A percentile compares a stretch with the other conserved stretches of the same genome.
These are phyloP conservation scores for Colletotrichum endophyticum DNA, from an alignment of 2,329 filamentous ascomycete species.

Conservation along the genomic window DNA sequence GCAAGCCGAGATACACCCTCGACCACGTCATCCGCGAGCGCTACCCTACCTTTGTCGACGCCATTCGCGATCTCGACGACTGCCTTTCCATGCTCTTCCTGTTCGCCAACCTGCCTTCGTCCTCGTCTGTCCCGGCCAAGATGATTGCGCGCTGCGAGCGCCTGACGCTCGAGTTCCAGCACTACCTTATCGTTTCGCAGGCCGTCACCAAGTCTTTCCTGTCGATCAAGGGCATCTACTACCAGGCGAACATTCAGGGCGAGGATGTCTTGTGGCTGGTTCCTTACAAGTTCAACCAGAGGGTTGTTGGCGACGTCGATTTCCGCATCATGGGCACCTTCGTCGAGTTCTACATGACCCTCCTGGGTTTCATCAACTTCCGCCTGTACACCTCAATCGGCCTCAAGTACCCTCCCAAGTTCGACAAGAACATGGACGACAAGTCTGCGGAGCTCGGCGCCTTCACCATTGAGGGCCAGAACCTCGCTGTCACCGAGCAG, in stretches of 20 bases:
- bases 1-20: slow-evolving; percentile 86
- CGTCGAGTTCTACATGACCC: slow-evolving; percentile 97
- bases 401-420: slow-evolving; percentile 94
- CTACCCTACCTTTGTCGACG: slow-evolving; percentile 96
- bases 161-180: slow-evolving; percentile 93
- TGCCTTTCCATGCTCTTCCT: slow-evolving; percentile 96
- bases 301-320: slow-evolving; percentile 91
- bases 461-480: slow-evolving; percentile 83
- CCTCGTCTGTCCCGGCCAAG: slow-evolving; percentile 87
- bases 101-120: slow-evolving; percentile 94
- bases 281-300: slow-evolving; percentile 97
- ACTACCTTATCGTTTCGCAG: slow-evolving; percentile 93
- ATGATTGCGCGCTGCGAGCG: slow-evolving; percentile 95
- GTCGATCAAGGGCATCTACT: slow-evolving; percentile 99
- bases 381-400: slow-evolving; percentile 89
- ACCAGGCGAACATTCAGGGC: slow-evolving; percentile 95
- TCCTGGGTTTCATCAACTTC: slow-evolving; percentile 96
- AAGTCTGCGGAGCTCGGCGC: slow-evolving; percentile 88
- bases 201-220: slow-evolving; percentile 95
- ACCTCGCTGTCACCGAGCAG: slow-evolving; percentile 60
- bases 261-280: slow-evolving; percentile 98
- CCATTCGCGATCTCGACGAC: slow-evolving; percentile 93
- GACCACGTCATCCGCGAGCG: slow-evolving; percentile 98
- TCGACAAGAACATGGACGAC: slow-evolving; percentile 86
- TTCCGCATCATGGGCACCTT: slow-evolving; percentile 99